Percentiles rank a stretch among this genome's conserved stretches.
phyloP scores from a whole-genome alignment of 2,329 filamentous ascomycete species.

The Fusarium clavum region DNA sequence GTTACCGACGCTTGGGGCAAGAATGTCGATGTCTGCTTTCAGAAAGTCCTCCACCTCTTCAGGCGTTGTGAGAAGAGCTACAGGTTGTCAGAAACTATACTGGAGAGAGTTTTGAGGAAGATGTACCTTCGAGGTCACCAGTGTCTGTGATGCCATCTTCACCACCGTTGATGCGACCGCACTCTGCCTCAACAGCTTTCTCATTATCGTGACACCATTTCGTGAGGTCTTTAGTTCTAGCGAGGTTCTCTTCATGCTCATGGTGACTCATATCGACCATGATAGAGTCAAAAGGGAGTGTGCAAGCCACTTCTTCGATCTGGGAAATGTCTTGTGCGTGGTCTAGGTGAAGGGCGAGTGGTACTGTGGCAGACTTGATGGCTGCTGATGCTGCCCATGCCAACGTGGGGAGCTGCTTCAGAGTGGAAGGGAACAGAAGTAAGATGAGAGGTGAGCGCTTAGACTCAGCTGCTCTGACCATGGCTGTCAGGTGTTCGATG shows the following conservation, averaged over 20 bases:
- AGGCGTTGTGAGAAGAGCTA: conserved; percentile 66
- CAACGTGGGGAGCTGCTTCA: conserved; percentile 17
- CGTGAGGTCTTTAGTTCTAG: conserved; percentile 1
- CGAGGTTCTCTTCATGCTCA: conserved; percentile 6
- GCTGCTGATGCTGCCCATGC: conserved; percentile 55
- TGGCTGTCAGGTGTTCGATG: conserved; percentile 32
- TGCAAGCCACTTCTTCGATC: not conserved
- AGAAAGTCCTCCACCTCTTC: conserved; percentile 79
- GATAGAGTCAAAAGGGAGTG: conserved; percentile 22
- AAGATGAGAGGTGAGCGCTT: conserved; percentile 24
- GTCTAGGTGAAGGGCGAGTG: conserved; percentile 49
- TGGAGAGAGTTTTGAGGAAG: not conserved
- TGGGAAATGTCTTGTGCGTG: conserved; percentile 19
- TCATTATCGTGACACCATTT: conserved; percentile 1
- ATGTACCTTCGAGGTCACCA: conserved; percentile 56
- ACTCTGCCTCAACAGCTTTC: conserved; percentile 34
- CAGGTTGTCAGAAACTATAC: not conserved
- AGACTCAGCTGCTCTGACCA: conserved; percentile 26
- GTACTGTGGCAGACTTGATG: conserved; percentile 54
- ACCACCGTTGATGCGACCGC: conserved; percentile 55
- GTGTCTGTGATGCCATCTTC: conserved; percentile 77
- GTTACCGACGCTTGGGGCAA: conserved; percentile 81
- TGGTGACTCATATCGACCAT: conserved; percentile 25
- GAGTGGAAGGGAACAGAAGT: conserved; percentile 16
- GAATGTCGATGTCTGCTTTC: conserved; percentile 76